Evolutionary conservation across 164 flowering plant genomes (phyloP).

Genomic region (Sedum album): DNA sequence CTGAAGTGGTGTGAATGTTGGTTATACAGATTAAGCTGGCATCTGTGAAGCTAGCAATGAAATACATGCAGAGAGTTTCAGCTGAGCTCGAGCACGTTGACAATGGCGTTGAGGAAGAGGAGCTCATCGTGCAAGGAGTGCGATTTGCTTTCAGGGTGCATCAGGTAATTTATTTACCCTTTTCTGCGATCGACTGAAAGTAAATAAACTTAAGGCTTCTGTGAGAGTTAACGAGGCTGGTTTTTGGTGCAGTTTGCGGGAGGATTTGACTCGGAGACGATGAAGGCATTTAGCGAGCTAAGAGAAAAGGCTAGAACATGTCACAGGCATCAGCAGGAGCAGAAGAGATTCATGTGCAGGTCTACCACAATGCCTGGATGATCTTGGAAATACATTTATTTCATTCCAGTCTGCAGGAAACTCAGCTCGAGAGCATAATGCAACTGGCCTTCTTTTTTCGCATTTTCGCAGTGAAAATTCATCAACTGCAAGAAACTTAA

Average conservation of each 20-base stretch:
- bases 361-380: slow-evolving; percentile 44
- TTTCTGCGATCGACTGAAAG: not conserved
- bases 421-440: slow-evolving; percentile 43
- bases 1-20: not conserved
- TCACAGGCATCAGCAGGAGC: slow-evolving; percentile 34
- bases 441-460: slow-evolving; percentile 11
- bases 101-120: slow-evolving; percentile 78
- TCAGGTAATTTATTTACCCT: slow-evolving; percentile 45
- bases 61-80: slow-evolving; percentile 81
- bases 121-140: slow-evolving; percentile 86
- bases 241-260: slow-evolving; percentile 70
- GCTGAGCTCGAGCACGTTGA: slow-evolving; percentile 69
- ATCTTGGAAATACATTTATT: slow-evolving; percentile 14
- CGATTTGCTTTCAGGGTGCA: slow-evolving; percentile 91
- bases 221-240: not conserved
- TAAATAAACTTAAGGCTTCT: too few relatives aligned
- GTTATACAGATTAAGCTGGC: slow-evolving; percentile 74
- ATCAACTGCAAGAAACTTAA: not conserved
- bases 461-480: too few relatives aligned
- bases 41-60: slow-evolving; percentile 85
- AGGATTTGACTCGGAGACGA: slow-evolving; percentile 91
- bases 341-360: slow-evolving; percentile 52
- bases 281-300: slow-evolving; percentile 88
- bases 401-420: slow-evolving; percentile 25
- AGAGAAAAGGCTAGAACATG: slow-evolving; percentile 67